phyloP scores from a whole-genome alignment of 768 basidiomycete genomes.

The Suillus subalutaceus region DNA sequence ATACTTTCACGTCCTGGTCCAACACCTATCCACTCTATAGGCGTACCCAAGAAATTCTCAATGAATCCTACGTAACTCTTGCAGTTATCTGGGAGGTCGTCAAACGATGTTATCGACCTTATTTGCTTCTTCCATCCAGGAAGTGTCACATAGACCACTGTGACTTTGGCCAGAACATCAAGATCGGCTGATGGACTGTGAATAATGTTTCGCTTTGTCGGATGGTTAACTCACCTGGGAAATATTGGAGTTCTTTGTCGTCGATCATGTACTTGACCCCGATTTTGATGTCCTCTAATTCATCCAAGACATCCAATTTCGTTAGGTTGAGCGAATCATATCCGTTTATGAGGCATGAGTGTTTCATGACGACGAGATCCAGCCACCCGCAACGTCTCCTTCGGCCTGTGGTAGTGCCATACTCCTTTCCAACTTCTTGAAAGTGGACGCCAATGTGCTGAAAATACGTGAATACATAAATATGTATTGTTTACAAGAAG shows the following conservation, averaged over 20 bases:
- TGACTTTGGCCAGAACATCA: constrained; percentile 73
- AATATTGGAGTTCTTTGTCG: constrained; percentile 77
- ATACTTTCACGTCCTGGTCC: constrained; percentile 87
- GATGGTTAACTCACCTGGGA: constrained; percentile 68
- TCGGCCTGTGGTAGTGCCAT: constrained; percentile 91
- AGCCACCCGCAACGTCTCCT: constrained; percentile 96
- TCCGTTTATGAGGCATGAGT: constrained; percentile 93
- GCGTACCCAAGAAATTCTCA: constrained; percentile 70
- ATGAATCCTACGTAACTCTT: constrained; percentile 87
- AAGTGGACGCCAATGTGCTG: constrained; percentile 84
- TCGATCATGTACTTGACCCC: constrained; percentile 79
- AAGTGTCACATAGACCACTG: constrained; percentile 86
- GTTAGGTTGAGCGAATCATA: constrained; percentile 94
- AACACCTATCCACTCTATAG: constrained; percentile 91
- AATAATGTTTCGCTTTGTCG: not conserved
- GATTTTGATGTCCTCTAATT: constrained; percentile 84
- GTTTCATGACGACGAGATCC: constrained; percentile 91
- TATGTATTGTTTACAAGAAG: not conserved
- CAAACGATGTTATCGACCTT: constrained; percentile 59
- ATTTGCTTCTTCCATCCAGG: constrained; percentile 92
- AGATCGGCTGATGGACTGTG: constrained; percentile 66
- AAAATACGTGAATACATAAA: constrained; percentile 9
- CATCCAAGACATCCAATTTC: constrained; percentile 92
- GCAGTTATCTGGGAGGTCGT: constrained; percentile 82
- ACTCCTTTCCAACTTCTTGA: constrained; percentile 93